Evolutionary conservation across 805 yeast species (phyloP).

Genomic region (Scheffersomyces ergatensis): DNA sequence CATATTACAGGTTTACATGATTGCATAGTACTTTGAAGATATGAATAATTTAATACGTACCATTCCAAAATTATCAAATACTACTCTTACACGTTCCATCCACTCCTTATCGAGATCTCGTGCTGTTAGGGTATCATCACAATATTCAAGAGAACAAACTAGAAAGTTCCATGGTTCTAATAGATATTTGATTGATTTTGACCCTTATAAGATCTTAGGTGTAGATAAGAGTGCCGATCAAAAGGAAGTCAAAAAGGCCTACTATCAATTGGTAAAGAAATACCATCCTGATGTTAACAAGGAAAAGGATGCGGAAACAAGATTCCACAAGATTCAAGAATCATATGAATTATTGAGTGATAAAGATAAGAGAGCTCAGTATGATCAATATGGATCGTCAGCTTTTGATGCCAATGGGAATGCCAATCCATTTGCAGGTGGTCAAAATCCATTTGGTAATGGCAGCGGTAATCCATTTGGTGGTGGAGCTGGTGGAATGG

Average conservation of each 20-base stretch:
- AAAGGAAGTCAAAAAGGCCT: constrained; percentile 91
- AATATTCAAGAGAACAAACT: background rate
- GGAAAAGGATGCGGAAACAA: constrained; percentile 80
- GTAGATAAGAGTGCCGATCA: constrained; percentile 67
- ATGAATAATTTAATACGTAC: background rate
- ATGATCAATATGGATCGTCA: constrained; percentile 86
- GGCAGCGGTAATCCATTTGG: constrained; percentile 47
- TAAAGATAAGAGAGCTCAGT: constrained; percentile 80
- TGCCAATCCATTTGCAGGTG: constrained; percentile 47
- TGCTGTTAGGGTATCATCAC: background rate
- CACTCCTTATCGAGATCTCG: background rate
- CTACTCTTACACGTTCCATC: background rate
- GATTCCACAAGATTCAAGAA: constrained; percentile 89
- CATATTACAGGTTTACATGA: too few species aligned
- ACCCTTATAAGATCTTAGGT: constrained; percentile 86
- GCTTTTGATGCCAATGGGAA: constrained; percentile 69
- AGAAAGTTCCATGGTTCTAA: constrained; percentile 43
- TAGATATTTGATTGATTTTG: constrained; percentile 37
- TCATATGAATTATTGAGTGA: constrained; percentile 91
- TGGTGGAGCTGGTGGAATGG: constrained; percentile 39
- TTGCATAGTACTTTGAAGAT: too few species aligned
- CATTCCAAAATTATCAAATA: background rate
- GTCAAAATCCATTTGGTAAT: constrained; percentile 31
- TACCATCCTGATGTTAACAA: constrained; percentile 97
- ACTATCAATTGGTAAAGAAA: constrained; percentile 88